Evolutionary conservation across 2,329 filamentous ascomycete genomes (phyloP), one percentile per base, ranked within the genome.

Genomic region (Zymoseptoria crescenta): DNA sequence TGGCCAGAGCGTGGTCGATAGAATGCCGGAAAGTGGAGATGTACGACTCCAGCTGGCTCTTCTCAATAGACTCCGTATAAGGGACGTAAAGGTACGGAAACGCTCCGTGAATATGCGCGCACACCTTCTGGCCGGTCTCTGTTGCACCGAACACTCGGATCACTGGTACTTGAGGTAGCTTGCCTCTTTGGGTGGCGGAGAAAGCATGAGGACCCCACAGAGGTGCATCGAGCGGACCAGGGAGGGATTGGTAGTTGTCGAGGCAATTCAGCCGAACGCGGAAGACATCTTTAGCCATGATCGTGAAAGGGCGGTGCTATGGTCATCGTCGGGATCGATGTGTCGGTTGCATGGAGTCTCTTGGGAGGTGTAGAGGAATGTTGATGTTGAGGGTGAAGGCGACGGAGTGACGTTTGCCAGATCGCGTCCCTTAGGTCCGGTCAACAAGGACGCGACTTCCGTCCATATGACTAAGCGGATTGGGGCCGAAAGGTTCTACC

Each of bases 111-210:
- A 99, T 85, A 76, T 99, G 94, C 29, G 90, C 90, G 76, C 94
- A 96, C 16, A 96, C 91, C 71, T 95, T 96, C 75, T 97, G 92
- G 0, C 94, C 94, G 0, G 91, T 94, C 72, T 96, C 91, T 0
- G 93, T 96, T 3, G 91, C 87, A 0, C 94, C 94, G 75, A 97
- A 99, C 9, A 95, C 83, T 64, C 94, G 85, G 61, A 99, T 86
- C 9, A 97, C 84, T 0, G 94, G 93, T 0, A 97, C 85, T 64
- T 85, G 87, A 8, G 89, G 87, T 35, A 84, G 82, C 60, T 84
- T 85, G 62, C 80, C 77, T 60, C 82, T 75, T 53, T 78, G 79
- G 27, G 78, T 82, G 64, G 84, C 77, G 72, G 84, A 83, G 66
- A 84, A 85, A 62, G 87, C 84, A 3, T 61, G 55, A 10, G 67